Evolutionary conservation across 345 rosid species (phyloP), one percentile per base, ranked within the genome.

Genomic region (Salix udensis): DNA sequence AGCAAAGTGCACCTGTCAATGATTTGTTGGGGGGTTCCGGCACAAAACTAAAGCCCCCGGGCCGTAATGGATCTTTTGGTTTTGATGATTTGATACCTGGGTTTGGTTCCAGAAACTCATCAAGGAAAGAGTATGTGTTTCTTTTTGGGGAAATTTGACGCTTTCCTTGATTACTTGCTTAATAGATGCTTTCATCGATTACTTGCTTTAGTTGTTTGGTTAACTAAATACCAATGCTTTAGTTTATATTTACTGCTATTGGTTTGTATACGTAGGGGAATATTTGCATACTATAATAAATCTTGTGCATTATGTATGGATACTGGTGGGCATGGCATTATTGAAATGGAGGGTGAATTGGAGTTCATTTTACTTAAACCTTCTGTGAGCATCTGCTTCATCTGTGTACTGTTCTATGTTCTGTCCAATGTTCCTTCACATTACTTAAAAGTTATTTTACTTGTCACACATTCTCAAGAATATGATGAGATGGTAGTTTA

Each of bases 1-100:
- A 76, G 73, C 90, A 84, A 66, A 82, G 64, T 76, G 77, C 81
- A 42, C 70, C 81, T 0, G 74, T 73, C n/a, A 91, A 82, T 78
- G 95, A 92, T 70, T 80, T 94, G 78, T 76, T 94, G 74, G 93
- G 94, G 50, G 86, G 82, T 67, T 88, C 82, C 52, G 85, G 80
- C 77, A 21, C 76, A 18, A 80, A 81, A 71, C 52, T 83, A 31
- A 81, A 83, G 65, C 61, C 77, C 69, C 76, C 73, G 7, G 81
- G 67, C 61, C 69, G 71, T 71, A 79, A 81, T 55, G 80, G 76
- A 40, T 77, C 83, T n/a, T 80, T 79, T 78, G 89, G 77, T 79
- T 82, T 73, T 50, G 91, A 88, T 84, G 98, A 88, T 73, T 88
- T 92, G 86, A 80, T 92, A 44, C 91, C 97, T 9, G 98, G 98